Base-by-base conservation (phyloP, 208 protist genomes). In the Wallacemonas rigidus region DNA sequence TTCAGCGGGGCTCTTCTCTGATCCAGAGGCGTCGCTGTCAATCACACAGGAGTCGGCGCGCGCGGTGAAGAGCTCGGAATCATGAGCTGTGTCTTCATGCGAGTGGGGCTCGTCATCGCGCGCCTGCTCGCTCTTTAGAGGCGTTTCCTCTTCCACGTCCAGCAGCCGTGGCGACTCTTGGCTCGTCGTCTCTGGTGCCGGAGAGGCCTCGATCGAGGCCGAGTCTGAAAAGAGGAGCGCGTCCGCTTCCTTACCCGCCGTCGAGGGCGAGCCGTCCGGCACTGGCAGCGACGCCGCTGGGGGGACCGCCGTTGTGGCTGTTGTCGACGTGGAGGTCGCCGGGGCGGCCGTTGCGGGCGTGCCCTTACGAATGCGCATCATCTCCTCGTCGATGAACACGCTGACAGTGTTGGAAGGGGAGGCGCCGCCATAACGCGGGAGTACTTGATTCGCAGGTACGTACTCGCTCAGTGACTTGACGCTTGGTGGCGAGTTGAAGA, bases 401-500 rank as follows among this genome's bases (percentile, higher is more conserved):
- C 69, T 82, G 14, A 85, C 61, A n/a, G 58, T 53, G 65, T 92
- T 81, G 44, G 7, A 56, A 11, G 26, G 71, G 14, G 78, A 77
- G 1, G 67, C 82, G 43, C 90, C 87, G 41, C 87, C 84, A 11
- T 79, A 85, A 39, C 61, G 72, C 1, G 82, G 82, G 26, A 82
- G 87, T 11, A 95, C 74, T 40, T 92, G 68, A 14, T 93, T 80
- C 1, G 76, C 69, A 1, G 35, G 39, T 40, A 93, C 79, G 67
- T 87, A 93, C 11, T 73, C 71, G 40, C 55, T 47, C 39, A 95
- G 74, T 1, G 64, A 58, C 35, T 87, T 65, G 2, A 83, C 60
- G 17, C 71, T 82, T 35, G 87, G 86, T 3, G 82, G 36, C 2
- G 71, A 71, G 67, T 79, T 89, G 60, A 82, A 80, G 41, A 96